These are phyloP conservation scores for Geotrichum histeridarum DNA, from an alignment of 1,139 yeast species.

Conservation along the genomic window DNA sequence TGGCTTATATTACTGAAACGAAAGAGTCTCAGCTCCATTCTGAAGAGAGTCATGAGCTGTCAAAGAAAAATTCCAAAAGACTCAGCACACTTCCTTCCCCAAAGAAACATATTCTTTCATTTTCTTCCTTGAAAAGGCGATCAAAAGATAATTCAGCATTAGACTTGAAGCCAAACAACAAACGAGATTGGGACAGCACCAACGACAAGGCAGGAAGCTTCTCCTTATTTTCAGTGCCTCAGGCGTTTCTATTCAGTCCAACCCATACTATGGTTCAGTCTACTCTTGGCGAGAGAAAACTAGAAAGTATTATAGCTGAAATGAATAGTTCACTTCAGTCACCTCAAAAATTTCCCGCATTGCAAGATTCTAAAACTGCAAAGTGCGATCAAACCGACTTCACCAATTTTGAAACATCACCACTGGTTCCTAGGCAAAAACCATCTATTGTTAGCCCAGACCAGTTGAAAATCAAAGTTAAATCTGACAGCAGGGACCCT, in stretches of 20 bases:
- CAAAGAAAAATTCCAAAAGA: constrained; percentile 1
- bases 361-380: too few species aligned
- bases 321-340: background rate
- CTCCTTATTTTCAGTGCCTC: constrained; percentile 19
- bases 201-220: background rate
- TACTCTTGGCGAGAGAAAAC: constrained; percentile 8
- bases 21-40: constrained; percentile 5
- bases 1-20: constrained; percentile 18
- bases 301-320: background rate
- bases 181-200: too few species aligned
- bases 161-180: too few species aligned
- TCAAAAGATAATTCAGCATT: too few species aligned
- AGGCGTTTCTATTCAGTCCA: constrained; percentile 17
- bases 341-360: too few species aligned
- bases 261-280: constrained; percentile 18
- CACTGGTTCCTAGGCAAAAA: background rate
- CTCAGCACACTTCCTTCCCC: too few species aligned
- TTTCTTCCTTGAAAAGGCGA: too few species aligned
- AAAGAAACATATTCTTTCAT: too few species aligned
- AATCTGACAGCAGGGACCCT: too few species aligned
- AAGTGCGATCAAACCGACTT: too few species aligned
- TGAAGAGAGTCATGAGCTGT: background rate
- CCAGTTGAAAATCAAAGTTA: too few species aligned
- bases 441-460: too few species aligned
- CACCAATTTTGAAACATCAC: background rate